A percentile compares a stretch with the other conserved stretches of the same genome.
Evolutionary conservation across 2,329 filamentous ascomycete genomes (phyloP).

Genomic region (Annulohypoxylon truncatum): DNA sequence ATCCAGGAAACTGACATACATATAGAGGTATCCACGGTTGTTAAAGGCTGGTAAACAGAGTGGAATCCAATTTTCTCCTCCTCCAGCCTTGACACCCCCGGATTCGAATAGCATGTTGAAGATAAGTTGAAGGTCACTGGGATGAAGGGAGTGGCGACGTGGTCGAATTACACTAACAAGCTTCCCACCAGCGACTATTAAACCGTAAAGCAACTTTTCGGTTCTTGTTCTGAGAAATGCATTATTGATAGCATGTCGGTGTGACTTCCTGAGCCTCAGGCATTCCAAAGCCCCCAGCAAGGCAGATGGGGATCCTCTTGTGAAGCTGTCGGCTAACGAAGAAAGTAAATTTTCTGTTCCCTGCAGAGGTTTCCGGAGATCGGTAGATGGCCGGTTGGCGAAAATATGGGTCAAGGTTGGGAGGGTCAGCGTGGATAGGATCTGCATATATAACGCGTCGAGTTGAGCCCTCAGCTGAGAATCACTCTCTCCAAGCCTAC

Average conservation of each 20-base stretch:
- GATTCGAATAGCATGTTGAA: constrained; percentile 99
- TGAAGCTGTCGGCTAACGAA: constrained; percentile 94
- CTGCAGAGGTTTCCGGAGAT: constrained; percentile 87
- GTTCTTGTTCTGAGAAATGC: constrained; percentile 82
- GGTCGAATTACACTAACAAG: constrained; percentile 95
- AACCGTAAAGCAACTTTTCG: constrained; percentile 86
- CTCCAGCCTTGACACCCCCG: constrained; percentile 87
- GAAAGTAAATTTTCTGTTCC: constrained; percentile 93
- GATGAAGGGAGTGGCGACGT: constrained; percentile 93
- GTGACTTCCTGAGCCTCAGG: constrained; percentile 88
- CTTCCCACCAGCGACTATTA: constrained; percentile 91
- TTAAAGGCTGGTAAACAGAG: constrained; percentile 97
- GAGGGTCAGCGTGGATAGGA: constrained; percentile 92
- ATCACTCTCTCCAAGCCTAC: constrained; percentile 91
- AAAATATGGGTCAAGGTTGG: constrained; percentile 90
- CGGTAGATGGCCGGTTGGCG: constrained; percentile 89
- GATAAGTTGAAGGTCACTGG: constrained; percentile 93
- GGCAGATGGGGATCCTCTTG: constrained; percentile 87
- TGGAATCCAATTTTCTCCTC: constrained; percentile 96
- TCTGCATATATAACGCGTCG: constrained; percentile 97
- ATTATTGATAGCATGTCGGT: constrained; percentile 87
- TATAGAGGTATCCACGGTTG: constrained; percentile 95
- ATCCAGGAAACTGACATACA: constrained; percentile 97
- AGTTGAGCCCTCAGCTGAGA: constrained; percentile 86
- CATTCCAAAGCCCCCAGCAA: constrained; percentile 93